Evolutionary conservation across 306 rosid species (phyloP).

Genomic region (Erythrophleum fordii): DNA sequence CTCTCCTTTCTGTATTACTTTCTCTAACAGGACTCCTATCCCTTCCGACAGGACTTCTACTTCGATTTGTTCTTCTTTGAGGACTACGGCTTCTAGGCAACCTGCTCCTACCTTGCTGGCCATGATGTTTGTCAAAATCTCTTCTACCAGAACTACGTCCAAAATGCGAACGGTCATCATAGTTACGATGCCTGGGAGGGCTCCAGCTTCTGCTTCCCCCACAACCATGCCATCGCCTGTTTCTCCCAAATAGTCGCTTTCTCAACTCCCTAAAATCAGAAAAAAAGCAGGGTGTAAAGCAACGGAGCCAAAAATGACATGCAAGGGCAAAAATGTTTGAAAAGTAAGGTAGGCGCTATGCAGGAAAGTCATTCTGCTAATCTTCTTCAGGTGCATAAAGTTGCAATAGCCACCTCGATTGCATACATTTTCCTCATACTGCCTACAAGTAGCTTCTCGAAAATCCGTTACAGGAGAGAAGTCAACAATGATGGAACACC

Average conservation of each 20-base stretch:
- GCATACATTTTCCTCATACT: constrained; percentile 98
- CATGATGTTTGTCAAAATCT: constrained; percentile 73
- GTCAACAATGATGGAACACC: constrained; percentile 95
- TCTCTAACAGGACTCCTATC: constrained; percentile 82
- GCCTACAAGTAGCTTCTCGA: constrained; percentile 99
- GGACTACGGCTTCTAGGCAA: constrained; percentile 98
- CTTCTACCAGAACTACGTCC: constrained; percentile 76
- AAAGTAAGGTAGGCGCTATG: neutral
- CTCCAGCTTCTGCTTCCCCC: constrained; percentile 86
- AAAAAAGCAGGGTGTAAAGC: neutral
- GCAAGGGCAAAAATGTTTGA: neutral
- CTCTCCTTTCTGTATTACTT: constrained; percentile 93
- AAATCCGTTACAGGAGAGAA: constrained; percentile 98
- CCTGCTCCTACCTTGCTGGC: constrained; percentile 65
- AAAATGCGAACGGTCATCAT: constrained; percentile 74
- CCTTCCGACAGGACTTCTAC: constrained; percentile 85
- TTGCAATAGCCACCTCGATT: constrained; percentile 98
- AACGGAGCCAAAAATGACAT: neutral
- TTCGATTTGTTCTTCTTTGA: constrained; percentile 73
- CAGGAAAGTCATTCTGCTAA: constrained; percentile 67
- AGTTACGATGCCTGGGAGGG: constrained; percentile 76
- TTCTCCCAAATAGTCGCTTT: constrained; percentile 84
- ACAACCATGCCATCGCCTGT: constrained; percentile 66
- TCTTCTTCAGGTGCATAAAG: constrained; percentile 97
- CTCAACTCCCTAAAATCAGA: constrained; percentile 79